Percentiles rank a stretch among this genome's conserved stretches.
Evolutionary conservation across 306 rosid genomes (phyloP).

Genomic region (Cucurbita moschata): DNA sequence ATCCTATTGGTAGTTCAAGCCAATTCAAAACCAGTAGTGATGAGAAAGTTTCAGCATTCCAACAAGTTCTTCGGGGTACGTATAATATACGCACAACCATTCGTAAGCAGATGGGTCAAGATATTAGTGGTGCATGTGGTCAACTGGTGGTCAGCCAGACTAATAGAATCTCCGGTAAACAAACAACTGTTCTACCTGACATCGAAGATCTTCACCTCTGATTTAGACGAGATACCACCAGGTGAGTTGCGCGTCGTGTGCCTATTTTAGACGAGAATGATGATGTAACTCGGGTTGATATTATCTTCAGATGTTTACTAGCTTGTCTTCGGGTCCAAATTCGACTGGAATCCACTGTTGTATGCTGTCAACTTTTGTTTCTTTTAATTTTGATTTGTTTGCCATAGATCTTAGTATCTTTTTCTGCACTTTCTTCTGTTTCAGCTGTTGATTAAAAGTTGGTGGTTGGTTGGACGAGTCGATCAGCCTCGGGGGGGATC

Average conservation of each 20-base stretch:
- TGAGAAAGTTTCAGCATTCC: conserved; percentile 56
- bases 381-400: neutral
- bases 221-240: conserved; percentile 13
- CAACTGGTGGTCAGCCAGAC: conserved; percentile 67
- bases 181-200: conserved; percentile 37
- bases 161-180: conserved; percentile 32
- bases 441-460: neutral
- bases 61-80: conserved; percentile 63
- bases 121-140: conserved; percentile 98
- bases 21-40: conserved; percentile 55
- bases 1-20: conserved; percentile 75
- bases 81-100: conserved; percentile 72
- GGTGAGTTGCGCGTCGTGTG: neutral
- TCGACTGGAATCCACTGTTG: neutral
- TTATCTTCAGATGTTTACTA: neutral
- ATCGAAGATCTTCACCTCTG: conserved; percentile 75
- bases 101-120: conserved; percentile 91
- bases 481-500: neutral
- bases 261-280: no score
- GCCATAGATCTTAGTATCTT: neutral
- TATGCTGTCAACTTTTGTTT: neutral
- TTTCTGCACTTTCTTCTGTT: neutral
- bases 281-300: neutral
- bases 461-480: neutral
- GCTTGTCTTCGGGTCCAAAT: neutral